These are phyloP conservation scores for Phytophthora brassicae DNA, from an alignment of 352 stramenopile species.

Conservation along the genomic window DNA sequence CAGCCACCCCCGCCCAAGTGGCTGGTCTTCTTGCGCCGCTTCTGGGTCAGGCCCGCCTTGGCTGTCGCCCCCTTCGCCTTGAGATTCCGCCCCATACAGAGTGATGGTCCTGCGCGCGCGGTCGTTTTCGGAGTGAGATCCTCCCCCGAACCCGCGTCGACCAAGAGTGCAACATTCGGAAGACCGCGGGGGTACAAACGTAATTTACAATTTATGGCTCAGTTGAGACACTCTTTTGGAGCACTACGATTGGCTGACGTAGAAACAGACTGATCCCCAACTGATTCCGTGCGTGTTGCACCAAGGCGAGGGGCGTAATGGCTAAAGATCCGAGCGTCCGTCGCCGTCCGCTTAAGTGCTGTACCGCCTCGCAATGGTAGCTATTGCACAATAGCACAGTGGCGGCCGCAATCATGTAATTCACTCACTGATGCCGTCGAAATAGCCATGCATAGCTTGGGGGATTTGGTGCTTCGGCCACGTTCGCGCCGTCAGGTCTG, in stretches of 20 bases:
- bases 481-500: neutral
- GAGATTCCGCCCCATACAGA: constrained; percentile 38
- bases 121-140: constrained; percentile 42
- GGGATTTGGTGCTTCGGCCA: constrained; percentile 7
- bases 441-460: constrained; percentile 1
- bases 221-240: constrained; percentile 30
- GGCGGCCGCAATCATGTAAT: too few relatives aligned
- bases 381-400: too few relatives aligned
- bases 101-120: constrained; percentile 31
- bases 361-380: too few relatives aligned
- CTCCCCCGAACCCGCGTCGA: constrained; percentile 21
- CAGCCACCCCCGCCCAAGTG: constrained; percentile 16
- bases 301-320: neutral
- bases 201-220: too few relatives aligned
- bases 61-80: constrained; percentile 32
- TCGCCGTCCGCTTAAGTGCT: neutral
- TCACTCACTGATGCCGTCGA: neutral
- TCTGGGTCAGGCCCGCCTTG: constrained; percentile 24
- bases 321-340: neutral
- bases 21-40: constrained; percentile 37
- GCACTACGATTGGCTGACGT: neutral
- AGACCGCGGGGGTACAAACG: too few relatives aligned
- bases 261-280: constrained; percentile 9
- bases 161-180: neutral
- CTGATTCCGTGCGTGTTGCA: constrained; percentile 19